Evolutionary conservation across 1,284 basidiomycete species (phyloP).

Genomic region (Papiliotrema nemorosa): DNA sequence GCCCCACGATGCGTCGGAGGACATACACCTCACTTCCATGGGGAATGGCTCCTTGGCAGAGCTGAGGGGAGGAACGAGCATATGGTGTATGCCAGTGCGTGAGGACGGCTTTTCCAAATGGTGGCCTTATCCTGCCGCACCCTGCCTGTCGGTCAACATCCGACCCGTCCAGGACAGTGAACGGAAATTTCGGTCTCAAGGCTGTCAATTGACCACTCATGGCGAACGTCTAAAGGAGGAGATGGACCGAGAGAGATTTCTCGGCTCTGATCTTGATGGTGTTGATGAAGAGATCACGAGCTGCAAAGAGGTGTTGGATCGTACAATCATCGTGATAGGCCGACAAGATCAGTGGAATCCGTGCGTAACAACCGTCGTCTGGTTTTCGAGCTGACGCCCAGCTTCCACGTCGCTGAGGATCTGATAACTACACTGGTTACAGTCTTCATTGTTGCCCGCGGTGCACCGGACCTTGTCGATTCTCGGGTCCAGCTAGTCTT

Average conservation of each 20-base stretch:
- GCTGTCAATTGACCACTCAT: slow-evolving; percentile 24
- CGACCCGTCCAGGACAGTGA: slow-evolving; percentile 15
- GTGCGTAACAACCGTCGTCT: slow-evolving; percentile 19
- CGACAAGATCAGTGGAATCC: slow-evolving; percentile 46
- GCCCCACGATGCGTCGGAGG: slow-evolving; percentile 4
- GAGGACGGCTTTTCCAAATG: slow-evolving; percentile 24
- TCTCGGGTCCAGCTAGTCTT: slow-evolving; percentile 41
- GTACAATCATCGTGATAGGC: slow-evolving; percentile 35
- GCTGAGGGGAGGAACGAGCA: background rate
- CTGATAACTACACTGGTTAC: slow-evolving; percentile 42
- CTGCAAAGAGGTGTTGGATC: slow-evolving; percentile 25
- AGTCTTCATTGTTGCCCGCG: slow-evolving; percentile 26
- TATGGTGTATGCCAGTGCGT: slow-evolving; percentile 34
- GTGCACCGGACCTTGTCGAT: slow-evolving; percentile 20
- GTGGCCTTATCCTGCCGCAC: slow-evolving; percentile 43
- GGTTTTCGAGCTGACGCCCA: slow-evolving; percentile 4
- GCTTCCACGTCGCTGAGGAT: slow-evolving; percentile 47
- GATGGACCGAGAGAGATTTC: slow-evolving; percentile 38
- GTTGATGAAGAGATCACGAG: slow-evolving; percentile 7
- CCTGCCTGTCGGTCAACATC: slow-evolving; percentile 33
- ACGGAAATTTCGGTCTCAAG: slow-evolving; percentile 13
- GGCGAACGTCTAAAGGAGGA: slow-evolving; percentile 22
- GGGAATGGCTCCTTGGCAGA: no score
- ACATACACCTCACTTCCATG: background rate
- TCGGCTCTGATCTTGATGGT: slow-evolving; percentile 16